These are phyloP conservation scores for Diplodia sapinea DNA, from an alignment of 2,329 filamentous ascomycete species.

Conservation along the genomic window DNA sequence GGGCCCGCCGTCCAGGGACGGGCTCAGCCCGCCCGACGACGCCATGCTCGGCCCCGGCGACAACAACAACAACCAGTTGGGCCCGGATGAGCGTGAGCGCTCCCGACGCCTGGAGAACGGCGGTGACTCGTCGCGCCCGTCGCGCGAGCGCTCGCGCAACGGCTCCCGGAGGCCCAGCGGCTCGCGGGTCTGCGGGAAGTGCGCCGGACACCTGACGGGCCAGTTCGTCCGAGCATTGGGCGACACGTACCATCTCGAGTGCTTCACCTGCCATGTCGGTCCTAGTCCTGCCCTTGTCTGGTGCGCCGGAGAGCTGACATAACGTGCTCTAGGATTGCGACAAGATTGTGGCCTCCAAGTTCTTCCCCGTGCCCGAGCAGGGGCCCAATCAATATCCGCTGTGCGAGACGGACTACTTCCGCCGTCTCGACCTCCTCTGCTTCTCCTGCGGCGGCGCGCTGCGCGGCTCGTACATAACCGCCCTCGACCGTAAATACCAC, in stretches of 20 bases:
- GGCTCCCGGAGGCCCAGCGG: conserved; percentile 45
- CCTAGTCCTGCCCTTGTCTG: conserved; percentile 29
- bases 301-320: conserved; percentile 27
- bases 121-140: conserved; percentile 38
- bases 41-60: conserved; percentile 18
- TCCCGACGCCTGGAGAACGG: conserved; percentile 36
- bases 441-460: conserved; percentile 90
- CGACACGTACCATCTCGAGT: conserved; percentile 94
- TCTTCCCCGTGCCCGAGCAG: conserved; percentile 95
- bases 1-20: conserved; percentile 30
- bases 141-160: conserved; percentile 42
- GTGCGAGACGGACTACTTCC: conserved; percentile 98
- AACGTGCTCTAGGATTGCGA: conserved; percentile 76
- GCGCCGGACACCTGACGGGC: conserved; percentile 82
- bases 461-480: conserved; percentile 96
- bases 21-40: conserved; percentile 24
- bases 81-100: conserved; percentile 34
- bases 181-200: conserved; percentile 73
- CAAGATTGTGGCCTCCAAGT: conserved; percentile 96
- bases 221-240: conserved; percentile 95
- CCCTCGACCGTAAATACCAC: conserved; percentile 96
- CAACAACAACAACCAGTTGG: conserved; percentile 12
- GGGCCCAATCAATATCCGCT: conserved; percentile 89
- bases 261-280: conserved; percentile 92
- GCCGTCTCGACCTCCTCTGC: conserved; percentile 87